These are phyloP conservation scores for Larix sibirica DNA, from an alignment of 83 land plant species.

Conservation along the genomic window DNA sequence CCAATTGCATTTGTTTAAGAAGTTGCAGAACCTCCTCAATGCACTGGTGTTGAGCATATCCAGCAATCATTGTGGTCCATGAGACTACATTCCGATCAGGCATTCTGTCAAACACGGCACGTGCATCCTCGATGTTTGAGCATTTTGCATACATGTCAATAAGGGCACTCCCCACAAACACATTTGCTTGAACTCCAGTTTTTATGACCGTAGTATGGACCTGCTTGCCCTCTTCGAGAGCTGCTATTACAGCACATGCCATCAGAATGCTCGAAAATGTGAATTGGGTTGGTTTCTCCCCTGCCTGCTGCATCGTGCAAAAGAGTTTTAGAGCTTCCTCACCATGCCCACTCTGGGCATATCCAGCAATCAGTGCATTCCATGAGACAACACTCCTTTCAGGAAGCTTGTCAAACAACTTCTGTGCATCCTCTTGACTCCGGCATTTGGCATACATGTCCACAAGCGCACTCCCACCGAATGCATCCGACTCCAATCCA, in stretches of 20 bases:
- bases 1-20: slow-evolving; percentile 32
- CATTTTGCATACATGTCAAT: slow-evolving; percentile 12
- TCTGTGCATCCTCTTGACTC: slow-evolving; percentile 37
- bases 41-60: slow-evolving; percentile 27
- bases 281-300: slow-evolving; percentile 31
- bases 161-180: not conserved
- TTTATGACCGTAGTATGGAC: not conserved
- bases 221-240: not conserved
- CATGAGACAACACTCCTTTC: slow-evolving; percentile 57
- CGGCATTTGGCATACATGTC: slow-evolving; percentile 68
- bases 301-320: slow-evolving; percentile 22
- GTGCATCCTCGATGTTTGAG: not conserved
- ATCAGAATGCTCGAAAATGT: slow-evolving; percentile 38
- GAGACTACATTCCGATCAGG: not conserved
- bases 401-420: slow-evolving; percentile 39
- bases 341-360: slow-evolving; percentile 47
- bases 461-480: slow-evolving; percentile 60
- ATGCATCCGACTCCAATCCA: slow-evolving; percentile 37
- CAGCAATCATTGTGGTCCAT: slow-evolving; percentile 40
- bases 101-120: slow-evolving; percentile 14
- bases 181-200: not conserved
- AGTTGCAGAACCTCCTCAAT: slow-evolving; percentile 17
- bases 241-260: not conserved
- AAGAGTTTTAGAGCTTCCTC: slow-evolving; percentile 49
- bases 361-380: slow-evolving; percentile 67